These are phyloP conservation scores for Fusarium staphyleae DNA, from an alignment of 2,329 filamentous ascomycete species.

Conservation along the genomic window DNA sequence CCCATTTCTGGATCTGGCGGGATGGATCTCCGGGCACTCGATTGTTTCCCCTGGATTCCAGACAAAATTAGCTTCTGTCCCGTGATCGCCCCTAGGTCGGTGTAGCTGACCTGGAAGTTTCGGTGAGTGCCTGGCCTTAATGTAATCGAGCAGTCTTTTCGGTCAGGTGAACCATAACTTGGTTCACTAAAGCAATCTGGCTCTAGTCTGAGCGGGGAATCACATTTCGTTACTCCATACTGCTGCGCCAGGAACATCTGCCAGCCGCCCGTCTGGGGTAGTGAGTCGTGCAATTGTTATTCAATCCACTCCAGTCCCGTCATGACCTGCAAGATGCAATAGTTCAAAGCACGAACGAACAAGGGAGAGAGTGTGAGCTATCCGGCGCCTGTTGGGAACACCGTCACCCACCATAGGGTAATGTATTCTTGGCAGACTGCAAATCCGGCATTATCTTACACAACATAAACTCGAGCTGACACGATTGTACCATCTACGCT, in stretches of 20 bases:
- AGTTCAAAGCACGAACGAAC: slow-evolving; percentile 9
- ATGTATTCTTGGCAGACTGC: slow-evolving; percentile 29
- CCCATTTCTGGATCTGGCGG: slow-evolving; percentile 25
- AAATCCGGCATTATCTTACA: slow-evolving; percentile 36
- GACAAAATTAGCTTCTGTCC: slow-evolving; percentile 28
- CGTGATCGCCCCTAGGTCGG: slow-evolving; percentile 36
- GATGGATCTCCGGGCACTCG: slow-evolving; percentile 21
- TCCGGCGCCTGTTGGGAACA: slow-evolving; percentile 11
- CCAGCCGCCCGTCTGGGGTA: slow-evolving; percentile 35
- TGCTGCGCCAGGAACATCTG: slow-evolving; percentile 7
- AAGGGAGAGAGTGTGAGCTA: slow-evolving; percentile 21
- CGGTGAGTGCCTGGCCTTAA: slow-evolving; percentile 33
- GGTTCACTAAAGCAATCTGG: slow-evolving; percentile 22
- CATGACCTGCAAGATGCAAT: slow-evolving; percentile 17
- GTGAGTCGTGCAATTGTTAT: slow-evolving; percentile 22
- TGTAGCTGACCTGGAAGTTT: slow-evolving; percentile 36
- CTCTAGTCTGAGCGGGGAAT: slow-evolving; percentile 17
- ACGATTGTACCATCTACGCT: slow-evolving; percentile 18
- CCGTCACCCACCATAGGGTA: slow-evolving; percentile 23
- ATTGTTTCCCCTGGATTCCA: slow-evolving; percentile 24
- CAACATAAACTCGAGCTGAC: slow-evolving; percentile 35
- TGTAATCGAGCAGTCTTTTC: slow-evolving; percentile 1
- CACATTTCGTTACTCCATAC: slow-evolving; percentile 10
- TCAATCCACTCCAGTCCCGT: slow-evolving; percentile 12
- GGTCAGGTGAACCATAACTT: slow-evolving; percentile 35